These are phyloP conservation scores for Lepidium campestre DNA, from an alignment of 441 rosid species.

Conservation along the genomic window DNA sequence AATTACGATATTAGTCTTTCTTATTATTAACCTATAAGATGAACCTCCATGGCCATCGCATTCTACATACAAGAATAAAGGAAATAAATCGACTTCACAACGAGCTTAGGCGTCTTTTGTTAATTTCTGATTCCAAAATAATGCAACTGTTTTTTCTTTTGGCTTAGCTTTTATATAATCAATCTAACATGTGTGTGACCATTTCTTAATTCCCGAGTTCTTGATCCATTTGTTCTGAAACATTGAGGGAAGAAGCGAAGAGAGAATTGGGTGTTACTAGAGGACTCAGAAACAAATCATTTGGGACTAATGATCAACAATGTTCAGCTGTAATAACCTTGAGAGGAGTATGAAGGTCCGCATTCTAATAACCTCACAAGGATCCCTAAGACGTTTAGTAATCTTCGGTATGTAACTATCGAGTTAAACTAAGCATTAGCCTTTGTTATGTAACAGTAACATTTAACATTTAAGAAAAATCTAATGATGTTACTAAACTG, in stretches of 20 bases:
- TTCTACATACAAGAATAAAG: too few relatives aligned
- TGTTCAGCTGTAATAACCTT: slow-evolving; percentile 78
- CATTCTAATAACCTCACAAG: slow-evolving; percentile 87
- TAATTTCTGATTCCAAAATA: slow-evolving; percentile 25
- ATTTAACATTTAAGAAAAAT: not conserved
- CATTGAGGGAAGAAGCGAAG: not conserved
- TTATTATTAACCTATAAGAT: too few relatives aligned
- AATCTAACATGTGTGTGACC: slow-evolving; percentile 9
- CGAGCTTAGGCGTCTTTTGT: too few relatives aligned
- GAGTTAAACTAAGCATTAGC: slow-evolving; percentile 17
- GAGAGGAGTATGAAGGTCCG: slow-evolving; percentile 91
- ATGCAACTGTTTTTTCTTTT: not conserved
- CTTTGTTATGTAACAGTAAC: not conserved
- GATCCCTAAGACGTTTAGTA: slow-evolving; percentile 79
- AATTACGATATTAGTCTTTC: too few relatives aligned
- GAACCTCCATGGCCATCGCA: too few relatives aligned
- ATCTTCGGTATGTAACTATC: slow-evolving; percentile 82
- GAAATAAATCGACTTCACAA: too few relatives aligned
- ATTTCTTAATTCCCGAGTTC: slow-evolving; percentile 17
- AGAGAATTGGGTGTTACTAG: slow-evolving; percentile 72
- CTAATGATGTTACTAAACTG: too few relatives aligned
- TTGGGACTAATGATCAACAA: slow-evolving; percentile 36
- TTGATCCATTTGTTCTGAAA: slow-evolving; percentile 4
- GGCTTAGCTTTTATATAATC: slow-evolving; percentile 14
- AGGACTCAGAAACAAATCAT: slow-evolving; percentile 52